Percentiles rank a stretch among this genome's conserved stretches.
phyloP scores from a whole-genome alignment of 192 early-diverging fungal genomes.

The Entrophospora sp. region DNA sequence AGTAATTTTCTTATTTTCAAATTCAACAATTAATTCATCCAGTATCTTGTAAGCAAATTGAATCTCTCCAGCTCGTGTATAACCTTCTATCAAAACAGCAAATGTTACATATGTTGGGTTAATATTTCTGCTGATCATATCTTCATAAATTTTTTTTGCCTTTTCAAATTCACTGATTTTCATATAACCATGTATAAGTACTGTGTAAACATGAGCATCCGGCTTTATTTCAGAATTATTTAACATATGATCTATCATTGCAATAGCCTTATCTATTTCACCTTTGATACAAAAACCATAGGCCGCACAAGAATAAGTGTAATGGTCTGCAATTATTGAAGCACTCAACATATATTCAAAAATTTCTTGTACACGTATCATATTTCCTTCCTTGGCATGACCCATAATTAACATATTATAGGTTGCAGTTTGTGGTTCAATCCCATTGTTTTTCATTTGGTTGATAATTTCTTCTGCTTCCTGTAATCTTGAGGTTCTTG shows the following conservation, averaged over 20 bases:
- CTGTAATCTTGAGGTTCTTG: conserved; percentile 53
- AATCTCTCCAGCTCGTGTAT: conserved; percentile 26
- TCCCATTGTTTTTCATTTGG: conserved; percentile 63
- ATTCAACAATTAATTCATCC: conserved; percentile 8
- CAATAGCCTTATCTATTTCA: conserved; percentile 27
- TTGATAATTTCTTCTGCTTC: conserved; percentile 73
- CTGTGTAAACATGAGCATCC: conserved; percentile 35
- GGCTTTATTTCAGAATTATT: conserved; percentile 27
- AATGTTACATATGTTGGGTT: conserved; percentile 37
- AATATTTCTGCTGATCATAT: conserved; percentile 31
- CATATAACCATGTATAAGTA: conserved; percentile 42
- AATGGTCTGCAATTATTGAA: conserved; percentile 29
- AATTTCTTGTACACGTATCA: conserved; percentile 33
- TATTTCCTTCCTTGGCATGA: conserved; percentile 43
- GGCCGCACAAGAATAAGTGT: conserved; percentile 39
- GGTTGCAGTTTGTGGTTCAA: conserved; percentile 60
- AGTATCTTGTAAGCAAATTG: conserved; percentile 7
- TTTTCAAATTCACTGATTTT: conserved; percentile 23
- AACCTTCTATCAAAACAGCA: conserved; percentile 35
- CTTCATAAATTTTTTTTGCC: conserved; percentile 31
- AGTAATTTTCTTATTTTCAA: too few relatives aligned
- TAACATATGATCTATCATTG: conserved; percentile 36
- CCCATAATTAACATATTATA: conserved; percentile 79
- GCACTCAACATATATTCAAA: conserved; percentile 37
- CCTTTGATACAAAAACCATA: conserved; percentile 31